These are phyloP conservation scores for Blumeria graminis DNA, from an alignment of 2,329 filamentous ascomycete genomes.

Conservation along the genomic window DNA sequence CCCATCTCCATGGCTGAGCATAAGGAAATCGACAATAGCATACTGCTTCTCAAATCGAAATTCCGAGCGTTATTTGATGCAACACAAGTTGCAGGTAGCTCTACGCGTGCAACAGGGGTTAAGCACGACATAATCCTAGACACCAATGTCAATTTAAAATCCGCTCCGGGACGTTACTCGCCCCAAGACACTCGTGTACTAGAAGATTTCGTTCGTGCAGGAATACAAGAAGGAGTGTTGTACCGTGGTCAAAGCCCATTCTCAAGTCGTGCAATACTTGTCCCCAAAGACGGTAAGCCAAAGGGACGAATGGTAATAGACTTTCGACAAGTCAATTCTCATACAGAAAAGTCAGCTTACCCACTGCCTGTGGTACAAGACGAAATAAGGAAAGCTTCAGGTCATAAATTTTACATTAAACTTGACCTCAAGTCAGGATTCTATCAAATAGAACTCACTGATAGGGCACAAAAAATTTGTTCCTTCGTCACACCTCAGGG, in stretches of 20 bases:
- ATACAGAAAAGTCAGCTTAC: neutral
- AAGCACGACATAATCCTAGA: neutral
- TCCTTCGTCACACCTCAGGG: neutral
- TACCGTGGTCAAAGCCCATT: neutral
- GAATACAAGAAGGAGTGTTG: neutral
- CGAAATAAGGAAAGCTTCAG: constrained; percentile 1
- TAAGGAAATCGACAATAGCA: neutral
- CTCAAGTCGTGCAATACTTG: neutral
- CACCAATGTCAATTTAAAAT: neutral
- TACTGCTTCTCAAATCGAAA: neutral
- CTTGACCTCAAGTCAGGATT: neutral
- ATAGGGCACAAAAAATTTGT: neutral
- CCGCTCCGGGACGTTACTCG: neutral
- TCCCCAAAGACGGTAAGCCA: neutral
- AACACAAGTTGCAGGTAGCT: neutral
- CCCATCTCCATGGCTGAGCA: neutral
- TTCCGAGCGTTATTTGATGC: neutral
- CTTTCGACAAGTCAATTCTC: neutral
- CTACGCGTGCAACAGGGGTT: neutral
- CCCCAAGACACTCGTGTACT: neutral
- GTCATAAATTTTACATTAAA: neutral
- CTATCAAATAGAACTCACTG: constrained; percentile 1
- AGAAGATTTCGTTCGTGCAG: neutral
- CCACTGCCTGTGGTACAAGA: neutral
- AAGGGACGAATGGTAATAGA: constrained; percentile 1